phyloP scores from a whole-genome alignment of 2,329 filamentous ascomycete genomes.

The Lachnellula cervina region DNA sequence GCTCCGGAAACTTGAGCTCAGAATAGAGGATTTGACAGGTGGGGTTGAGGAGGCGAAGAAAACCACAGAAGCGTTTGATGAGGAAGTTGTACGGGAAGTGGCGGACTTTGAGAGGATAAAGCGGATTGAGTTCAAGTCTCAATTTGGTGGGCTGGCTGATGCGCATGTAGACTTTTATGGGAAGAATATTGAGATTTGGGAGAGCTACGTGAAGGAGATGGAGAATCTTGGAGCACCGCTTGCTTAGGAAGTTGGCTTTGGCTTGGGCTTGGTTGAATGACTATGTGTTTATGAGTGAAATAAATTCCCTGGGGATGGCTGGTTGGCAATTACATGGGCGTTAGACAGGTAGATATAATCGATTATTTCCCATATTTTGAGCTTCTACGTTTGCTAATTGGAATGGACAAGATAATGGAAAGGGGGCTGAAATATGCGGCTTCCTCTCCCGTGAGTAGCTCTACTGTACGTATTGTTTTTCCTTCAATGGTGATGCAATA shows the following conservation, averaged over 20 bases:
- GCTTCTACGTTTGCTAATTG: background rate
- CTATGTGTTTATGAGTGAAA: background rate
- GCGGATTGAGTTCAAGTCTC: conserved; percentile 82
- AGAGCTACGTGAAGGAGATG: conserved; percentile 84
- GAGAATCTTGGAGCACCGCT: conserved; percentile 54
- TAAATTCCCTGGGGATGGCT: background rate
- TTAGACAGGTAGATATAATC: conserved; percentile 8
- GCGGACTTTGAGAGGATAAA: conserved; percentile 96
- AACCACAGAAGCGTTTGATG: conserved; percentile 88
- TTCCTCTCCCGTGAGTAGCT: background rate
- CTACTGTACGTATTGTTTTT: background rate
- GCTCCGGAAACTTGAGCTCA: conserved; percentile 82
- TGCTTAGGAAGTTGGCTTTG: conserved; percentile 11
- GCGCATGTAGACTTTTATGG: conserved; percentile 85
- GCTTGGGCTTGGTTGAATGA: background rate
- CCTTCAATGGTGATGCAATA: background rate
- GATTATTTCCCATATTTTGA: background rate
- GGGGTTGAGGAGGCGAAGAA: conserved; percentile 86
- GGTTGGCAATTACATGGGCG: background rate
- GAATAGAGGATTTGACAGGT: conserved; percentile 84
- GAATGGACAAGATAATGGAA: background rate
- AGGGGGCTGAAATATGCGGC: background rate
- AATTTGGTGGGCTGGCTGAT: conserved; percentile 76
- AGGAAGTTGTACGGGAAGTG: conserved; percentile 91
- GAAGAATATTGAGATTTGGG: conserved; percentile 77